These are phyloP conservation scores for Kewa caespitosa DNA, from an alignment of 179 eudicot species.

Conservation along the genomic window DNA sequence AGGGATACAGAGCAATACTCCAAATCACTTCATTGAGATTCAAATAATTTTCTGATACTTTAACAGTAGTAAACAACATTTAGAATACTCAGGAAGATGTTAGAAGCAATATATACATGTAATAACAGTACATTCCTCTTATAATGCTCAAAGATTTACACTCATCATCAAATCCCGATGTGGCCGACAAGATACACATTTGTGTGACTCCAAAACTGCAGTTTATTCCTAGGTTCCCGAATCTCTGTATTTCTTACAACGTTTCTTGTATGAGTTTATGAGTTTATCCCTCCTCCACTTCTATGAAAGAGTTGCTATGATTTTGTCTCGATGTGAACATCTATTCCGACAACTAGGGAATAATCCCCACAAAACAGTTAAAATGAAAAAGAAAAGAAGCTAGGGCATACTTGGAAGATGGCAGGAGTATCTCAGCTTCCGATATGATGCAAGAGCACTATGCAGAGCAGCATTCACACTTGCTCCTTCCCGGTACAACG, in stretches of 20 bases:
- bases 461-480: conserved; percentile 62
- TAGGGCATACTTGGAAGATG: conserved; percentile 66
- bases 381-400: no score
- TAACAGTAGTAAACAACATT: background rate
- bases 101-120: background rate
- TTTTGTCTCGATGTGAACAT: conserved; percentile 8
- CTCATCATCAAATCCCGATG: background rate
- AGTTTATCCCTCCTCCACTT: background rate
- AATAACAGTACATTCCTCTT: conserved; percentile 9
- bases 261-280: no score
- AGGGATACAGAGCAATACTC: no score
- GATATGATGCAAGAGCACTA: conserved; percentile 60
- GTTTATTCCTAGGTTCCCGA: conserved; percentile 7
- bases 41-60: no score
- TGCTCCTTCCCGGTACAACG: conserved; percentile 63
- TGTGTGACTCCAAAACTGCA: conserved; percentile 13
- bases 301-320: background rate
- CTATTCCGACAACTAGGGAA: background rate
- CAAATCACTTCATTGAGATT: no score
- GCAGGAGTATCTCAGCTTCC: conserved; percentile 74
- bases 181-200: conserved; percentile 16
- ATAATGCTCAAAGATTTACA: conserved; percentile 22
- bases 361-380: no score
- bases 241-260: conserved; percentile 4
- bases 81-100: background rate